phyloP scores from a whole-genome alignment of 192 early-diverging fungal species.

The Mortierella claussenii region DNA sequence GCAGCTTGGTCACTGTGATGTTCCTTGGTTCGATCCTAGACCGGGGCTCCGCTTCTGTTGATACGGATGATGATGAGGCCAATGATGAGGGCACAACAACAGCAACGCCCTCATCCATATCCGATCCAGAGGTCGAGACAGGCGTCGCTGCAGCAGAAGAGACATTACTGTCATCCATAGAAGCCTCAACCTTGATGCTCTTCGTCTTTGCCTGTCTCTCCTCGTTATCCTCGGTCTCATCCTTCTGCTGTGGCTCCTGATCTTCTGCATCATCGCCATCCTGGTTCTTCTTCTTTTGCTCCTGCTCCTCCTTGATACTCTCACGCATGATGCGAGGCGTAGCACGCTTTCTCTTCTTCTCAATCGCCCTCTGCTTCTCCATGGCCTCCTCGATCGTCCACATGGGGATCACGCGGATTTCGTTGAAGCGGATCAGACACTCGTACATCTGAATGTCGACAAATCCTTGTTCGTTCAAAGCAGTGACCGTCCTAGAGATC shows the following conservation, averaged over 20 bases:
- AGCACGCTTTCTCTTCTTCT: constrained; percentile 58
- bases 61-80: constrained; percentile 12
- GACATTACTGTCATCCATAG: constrained; percentile 16
- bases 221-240: constrained; percentile 4
- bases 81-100: too few species aligned
- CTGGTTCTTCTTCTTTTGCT: background rate
- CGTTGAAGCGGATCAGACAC: constrained; percentile 84
- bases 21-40: constrained; percentile 55
- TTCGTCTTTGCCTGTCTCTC: constrained; percentile 5
- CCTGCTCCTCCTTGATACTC: background rate
- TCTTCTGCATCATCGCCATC: constrained; percentile 10
- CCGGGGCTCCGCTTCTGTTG: constrained; percentile 18
- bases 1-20: constrained; percentile 70
- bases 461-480: constrained; percentile 86
- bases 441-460: constrained; percentile 86
- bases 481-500: constrained; percentile 81
- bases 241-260: background rate
- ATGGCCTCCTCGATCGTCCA: constrained; percentile 75
- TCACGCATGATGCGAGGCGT: constrained; percentile 20
- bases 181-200: constrained; percentile 13
- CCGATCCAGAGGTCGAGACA: constrained; percentile 13
- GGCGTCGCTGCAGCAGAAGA: constrained; percentile 26
- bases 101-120: constrained; percentile 9
- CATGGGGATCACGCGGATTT: constrained; percentile 70
- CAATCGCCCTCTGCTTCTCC: constrained; percentile 44